These are phyloP conservation scores for Phoma sp. DNA, from an alignment of 2,329 filamentous ascomycete species.

Conservation along the genomic window DNA sequence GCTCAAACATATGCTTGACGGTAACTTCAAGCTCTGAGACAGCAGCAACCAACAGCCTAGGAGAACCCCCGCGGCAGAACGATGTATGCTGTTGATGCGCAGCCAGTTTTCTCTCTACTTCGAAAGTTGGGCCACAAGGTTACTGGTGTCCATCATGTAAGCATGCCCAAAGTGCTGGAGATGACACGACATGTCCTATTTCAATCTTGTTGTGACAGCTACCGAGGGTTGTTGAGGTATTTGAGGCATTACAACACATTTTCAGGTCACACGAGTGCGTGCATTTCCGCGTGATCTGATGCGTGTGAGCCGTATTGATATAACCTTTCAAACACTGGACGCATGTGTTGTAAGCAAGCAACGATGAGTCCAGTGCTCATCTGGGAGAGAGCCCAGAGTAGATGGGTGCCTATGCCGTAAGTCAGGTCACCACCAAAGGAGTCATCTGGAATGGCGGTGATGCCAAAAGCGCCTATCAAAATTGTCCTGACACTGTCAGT, in stretches of 20 bases:
- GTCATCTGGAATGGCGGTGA: neutral
- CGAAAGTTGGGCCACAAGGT: conserved; percentile 22
- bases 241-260: too few relatives aligned
- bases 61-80: neutral
- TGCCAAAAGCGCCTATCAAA: conserved; percentile 3
- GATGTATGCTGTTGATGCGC: neutral
- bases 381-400: conserved; percentile 32
- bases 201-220: conserved; percentile 31
- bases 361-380: conserved; percentile 36
- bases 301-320: conserved; percentile 22
- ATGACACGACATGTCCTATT: conserved; percentile 10
- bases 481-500: neutral
- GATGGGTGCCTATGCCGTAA: conserved; percentile 21
- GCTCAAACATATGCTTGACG: too few relatives aligned
- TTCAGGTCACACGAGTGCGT: neutral
- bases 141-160: conserved; percentile 22
- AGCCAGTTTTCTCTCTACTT: conserved; percentile 21
- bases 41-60: conserved; percentile 2
- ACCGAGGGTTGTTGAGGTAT: conserved; percentile 17
- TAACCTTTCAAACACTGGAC: conserved; percentile 33
- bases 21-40: neutral
- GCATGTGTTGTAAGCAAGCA: conserved; percentile 32
- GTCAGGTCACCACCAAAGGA: conserved; percentile 20
- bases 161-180: neutral
- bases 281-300: neutral